phyloP scores from a whole-genome alignment of 164 flowering plant genomes.

The Aristolochia contorta region DNA sequence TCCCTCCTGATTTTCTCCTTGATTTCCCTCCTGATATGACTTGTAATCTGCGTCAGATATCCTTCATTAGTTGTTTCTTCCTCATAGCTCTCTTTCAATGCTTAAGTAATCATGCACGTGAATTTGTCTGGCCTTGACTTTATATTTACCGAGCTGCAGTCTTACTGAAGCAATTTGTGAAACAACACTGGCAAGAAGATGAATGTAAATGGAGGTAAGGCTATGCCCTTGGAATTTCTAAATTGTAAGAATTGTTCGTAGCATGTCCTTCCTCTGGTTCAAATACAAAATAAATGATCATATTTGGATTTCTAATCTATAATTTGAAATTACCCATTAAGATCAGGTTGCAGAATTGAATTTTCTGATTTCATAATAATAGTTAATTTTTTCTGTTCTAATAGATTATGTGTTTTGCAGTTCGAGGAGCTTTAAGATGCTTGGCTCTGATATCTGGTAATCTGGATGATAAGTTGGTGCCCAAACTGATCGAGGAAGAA shows the following conservation, averaged over 20 bases:
- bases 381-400: too few relatives aligned
- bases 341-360: too few relatives aligned
- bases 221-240: not conserved
- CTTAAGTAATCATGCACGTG: not conserved
- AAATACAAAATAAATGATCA: too few relatives aligned
- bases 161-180: slow-evolving; percentile 76
- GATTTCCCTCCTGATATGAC: too few relatives aligned
- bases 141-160: slow-evolving; percentile 75
- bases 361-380: too few relatives aligned
- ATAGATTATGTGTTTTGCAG: slow-evolving; percentile 19
- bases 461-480: slow-evolving; percentile 75
- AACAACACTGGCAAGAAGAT: slow-evolving; percentile 90
- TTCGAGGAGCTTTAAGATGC: slow-evolving; percentile 84
- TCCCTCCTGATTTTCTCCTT: too few relatives aligned
- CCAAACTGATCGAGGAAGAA: slow-evolving; percentile 29
- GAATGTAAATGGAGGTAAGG: slow-evolving; percentile 75
- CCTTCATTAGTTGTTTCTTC: slow-evolving; percentile 26
- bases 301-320: too few relatives aligned
- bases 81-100: not conserved
- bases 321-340: too few relatives aligned
- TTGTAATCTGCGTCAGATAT: slow-evolving; percentile 96
- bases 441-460: slow-evolving; percentile 74
- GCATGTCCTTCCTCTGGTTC: too few relatives aligned
- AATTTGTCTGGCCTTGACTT: slow-evolving; percentile 34
- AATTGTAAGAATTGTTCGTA: not conserved